A percentile compares a stretch with the other conserved stretches of the same genome.
Evolutionary conservation across 2,329 filamentous ascomycete genomes (phyloP).

Genomic region (Chrysosphaeria jannelii): DNA sequence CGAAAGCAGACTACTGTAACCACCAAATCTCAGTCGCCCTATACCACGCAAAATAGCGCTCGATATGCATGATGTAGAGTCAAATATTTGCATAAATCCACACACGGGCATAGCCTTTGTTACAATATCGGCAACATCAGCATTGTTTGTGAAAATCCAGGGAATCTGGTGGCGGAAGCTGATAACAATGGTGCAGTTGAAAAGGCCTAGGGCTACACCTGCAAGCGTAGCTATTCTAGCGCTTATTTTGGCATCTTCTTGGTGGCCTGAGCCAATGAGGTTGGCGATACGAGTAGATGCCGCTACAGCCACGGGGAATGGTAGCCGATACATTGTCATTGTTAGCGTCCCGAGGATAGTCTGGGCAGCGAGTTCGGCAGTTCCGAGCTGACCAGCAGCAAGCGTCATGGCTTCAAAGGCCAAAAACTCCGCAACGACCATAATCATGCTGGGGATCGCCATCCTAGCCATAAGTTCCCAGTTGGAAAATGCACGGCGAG

Average conservation of each 20-base stretch:
- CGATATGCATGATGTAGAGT: conserved; percentile 48
- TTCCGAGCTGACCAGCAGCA: conserved; percentile 52
- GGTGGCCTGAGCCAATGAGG: conserved; percentile 61
- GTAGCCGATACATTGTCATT: conserved; percentile 63
- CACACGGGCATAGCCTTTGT: conserved; percentile 46
- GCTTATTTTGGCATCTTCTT: conserved; percentile 49
- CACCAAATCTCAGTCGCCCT: conserved; percentile 66
- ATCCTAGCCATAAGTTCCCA: conserved; percentile 41
- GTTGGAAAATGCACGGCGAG: conserved; percentile 28
- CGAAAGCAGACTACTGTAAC: conserved; percentile 58
- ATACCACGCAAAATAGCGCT: conserved; percentile 69
- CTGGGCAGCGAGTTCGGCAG: conserved; percentile 51
- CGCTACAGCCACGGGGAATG: conserved; percentile 69
- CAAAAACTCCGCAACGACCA: conserved; percentile 84
- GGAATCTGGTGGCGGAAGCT: conserved; percentile 44
- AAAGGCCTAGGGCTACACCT: conserved; percentile 39
- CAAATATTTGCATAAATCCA: conserved; percentile 71
- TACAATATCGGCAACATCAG: conserved; percentile 36
- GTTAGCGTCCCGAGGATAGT: conserved; percentile 67
- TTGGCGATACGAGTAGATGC: conserved; percentile 74
- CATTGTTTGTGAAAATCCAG: conserved; percentile 44
- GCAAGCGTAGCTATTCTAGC: conserved; percentile 43
- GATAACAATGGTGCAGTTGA: conserved; percentile 45
- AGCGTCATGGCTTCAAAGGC: conserved; percentile 76
- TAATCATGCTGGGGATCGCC: conserved; percentile 45